Percentiles rank a stretch among this genome's conserved stretches.
Evolutionary conservation across 2,329 filamentous ascomycete genomes (phyloP).

Genomic region (Cordyceps fumosorosea): DNA sequence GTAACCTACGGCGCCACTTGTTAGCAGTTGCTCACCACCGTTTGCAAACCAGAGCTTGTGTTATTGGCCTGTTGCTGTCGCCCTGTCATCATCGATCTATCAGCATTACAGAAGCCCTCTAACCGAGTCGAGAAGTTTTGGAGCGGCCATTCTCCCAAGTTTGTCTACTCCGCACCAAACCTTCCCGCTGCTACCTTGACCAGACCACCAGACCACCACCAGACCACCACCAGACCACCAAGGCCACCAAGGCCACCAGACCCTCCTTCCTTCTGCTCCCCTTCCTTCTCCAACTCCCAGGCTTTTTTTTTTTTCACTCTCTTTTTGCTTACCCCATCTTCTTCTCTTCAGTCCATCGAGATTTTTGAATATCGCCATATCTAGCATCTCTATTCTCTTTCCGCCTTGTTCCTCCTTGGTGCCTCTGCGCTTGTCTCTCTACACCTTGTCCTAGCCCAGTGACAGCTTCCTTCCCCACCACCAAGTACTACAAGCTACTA

Average conservation of each 20-base stretch:
- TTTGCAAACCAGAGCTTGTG: no score
- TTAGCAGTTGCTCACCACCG: no score
- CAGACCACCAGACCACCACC: not conserved
- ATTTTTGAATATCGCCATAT: not conserved
- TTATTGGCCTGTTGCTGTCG: not conserved
- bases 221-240: not conserved
- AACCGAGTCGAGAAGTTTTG: no score
- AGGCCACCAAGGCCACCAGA: not conserved
- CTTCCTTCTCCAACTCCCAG: constrained; percentile 11
- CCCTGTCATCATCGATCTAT: not conserved
- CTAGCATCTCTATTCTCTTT: not conserved
- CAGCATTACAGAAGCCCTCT: not conserved
- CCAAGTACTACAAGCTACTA: not conserved
- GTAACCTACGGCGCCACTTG: not conserved
- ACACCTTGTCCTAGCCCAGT: not conserved
- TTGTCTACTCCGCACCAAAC: constrained; percentile 10
- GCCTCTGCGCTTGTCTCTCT: not conserved
- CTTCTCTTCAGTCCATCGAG: constrained; percentile 7
- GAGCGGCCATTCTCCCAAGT: not conserved
- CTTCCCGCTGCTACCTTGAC: constrained; percentile 7
- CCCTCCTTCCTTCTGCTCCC: not conserved
- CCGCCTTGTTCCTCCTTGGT: not conserved
- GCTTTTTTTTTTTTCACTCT: constrained; percentile 5
- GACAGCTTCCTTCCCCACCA: not conserved
- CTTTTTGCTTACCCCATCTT: constrained; percentile 10